Conservation (phyloP, 164 flowering plant species). For the Stephania japonica region DNA sequence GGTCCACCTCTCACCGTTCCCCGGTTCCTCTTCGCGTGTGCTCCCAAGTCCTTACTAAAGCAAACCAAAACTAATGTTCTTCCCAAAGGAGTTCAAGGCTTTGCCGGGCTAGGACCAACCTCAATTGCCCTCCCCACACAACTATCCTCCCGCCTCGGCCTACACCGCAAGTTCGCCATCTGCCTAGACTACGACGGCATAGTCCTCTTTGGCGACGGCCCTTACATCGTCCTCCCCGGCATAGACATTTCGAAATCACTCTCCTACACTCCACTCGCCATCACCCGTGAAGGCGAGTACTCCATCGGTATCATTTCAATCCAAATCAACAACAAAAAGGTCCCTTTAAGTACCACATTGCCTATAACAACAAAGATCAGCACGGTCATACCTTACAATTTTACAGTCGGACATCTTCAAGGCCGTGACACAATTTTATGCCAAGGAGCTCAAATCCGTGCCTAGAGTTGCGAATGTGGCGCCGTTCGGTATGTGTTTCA, state of each 20-base stretch:
- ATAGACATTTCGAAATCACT: constrained; percentile 11
- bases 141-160: constrained; percentile 24
- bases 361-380: constrained; percentile 11
- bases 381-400: constrained; percentile 10
- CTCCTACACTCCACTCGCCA: constrained; percentile 11
- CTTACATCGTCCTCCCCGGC: constrained; percentile 9
- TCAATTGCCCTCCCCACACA: constrained; percentile 25
- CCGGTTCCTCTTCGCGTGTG: constrained; percentile 29
- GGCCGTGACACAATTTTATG: constrained; percentile 2
- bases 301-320: constrained; percentile 6
- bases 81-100: constrained; percentile 26
- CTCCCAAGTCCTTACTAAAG: constrained; percentile 19
- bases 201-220: constrained; percentile 15
- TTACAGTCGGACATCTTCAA: constrained; percentile 10
- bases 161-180: constrained; percentile 13
- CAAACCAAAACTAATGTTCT: constrained; percentile 5
- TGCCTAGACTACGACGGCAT: constrained; percentile 14
- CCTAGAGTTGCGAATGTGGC: constrained; percentile 11
- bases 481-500: constrained; percentile 19
- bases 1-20: constrained; percentile 14
- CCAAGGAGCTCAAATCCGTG: not conserved
- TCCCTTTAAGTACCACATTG: constrained; percentile 8
- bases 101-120: constrained; percentile 25
- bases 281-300: constrained; percentile 12
- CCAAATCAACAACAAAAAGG: constrained; percentile 12